A percentile compares a stretch with the other conserved stretches of the same genome.
phyloP scores from a whole-genome alignment of 2,329 filamentous ascomycete species.

The Trichoderma gracile region DNA sequence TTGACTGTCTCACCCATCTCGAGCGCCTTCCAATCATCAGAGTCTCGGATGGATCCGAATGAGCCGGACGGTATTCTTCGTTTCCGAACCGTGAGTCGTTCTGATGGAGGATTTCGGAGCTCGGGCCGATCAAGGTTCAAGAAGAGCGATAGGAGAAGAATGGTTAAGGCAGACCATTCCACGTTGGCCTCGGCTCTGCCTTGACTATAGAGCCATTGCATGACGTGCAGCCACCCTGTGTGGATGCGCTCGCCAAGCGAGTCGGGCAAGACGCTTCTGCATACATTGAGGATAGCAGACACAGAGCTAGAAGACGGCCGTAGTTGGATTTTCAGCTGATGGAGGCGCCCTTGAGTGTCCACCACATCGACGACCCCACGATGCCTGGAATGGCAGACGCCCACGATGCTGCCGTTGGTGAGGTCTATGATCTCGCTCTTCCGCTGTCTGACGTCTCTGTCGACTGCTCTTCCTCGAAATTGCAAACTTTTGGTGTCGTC shows the following conservation, averaged over 20 bases:
- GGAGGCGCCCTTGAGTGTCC: conserved; percentile 61
- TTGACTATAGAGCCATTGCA: conserved; percentile 64
- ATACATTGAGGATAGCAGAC: conserved; percentile 59
- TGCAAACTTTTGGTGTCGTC: conserved; percentile 62
- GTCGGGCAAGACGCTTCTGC: conserved; percentile 63
- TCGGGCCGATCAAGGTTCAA: conserved; percentile 56
- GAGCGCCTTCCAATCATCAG: conserved; percentile 51
- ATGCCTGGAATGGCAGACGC: conserved; percentile 59
- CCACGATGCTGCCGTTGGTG: conserved; percentile 50
- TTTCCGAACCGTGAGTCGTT: conserved; percentile 36
- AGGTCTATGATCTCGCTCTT: conserved; percentile 50
- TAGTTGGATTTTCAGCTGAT: conserved; percentile 68
- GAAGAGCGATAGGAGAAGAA: conserved; percentile 65
- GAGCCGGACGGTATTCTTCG: conserved; percentile 40
- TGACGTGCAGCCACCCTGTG: conserved; percentile 71
- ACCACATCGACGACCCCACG: conserved; percentile 66
- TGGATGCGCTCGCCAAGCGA: conserved; percentile 61
- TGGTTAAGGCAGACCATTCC: conserved; percentile 70
- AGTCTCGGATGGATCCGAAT: conserved; percentile 40
- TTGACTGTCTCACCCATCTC: conserved; percentile 50
- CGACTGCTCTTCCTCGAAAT: conserved; percentile 53
- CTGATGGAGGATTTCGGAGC: conserved; percentile 31
- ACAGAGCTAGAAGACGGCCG: conserved; percentile 66
- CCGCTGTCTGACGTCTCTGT: conserved; percentile 52
- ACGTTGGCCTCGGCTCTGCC: conserved; percentile 49